These are phyloP conservation scores for Pinus taeda DNA, from an alignment of 75 land plant genomes.

Conservation along the genomic window DNA sequence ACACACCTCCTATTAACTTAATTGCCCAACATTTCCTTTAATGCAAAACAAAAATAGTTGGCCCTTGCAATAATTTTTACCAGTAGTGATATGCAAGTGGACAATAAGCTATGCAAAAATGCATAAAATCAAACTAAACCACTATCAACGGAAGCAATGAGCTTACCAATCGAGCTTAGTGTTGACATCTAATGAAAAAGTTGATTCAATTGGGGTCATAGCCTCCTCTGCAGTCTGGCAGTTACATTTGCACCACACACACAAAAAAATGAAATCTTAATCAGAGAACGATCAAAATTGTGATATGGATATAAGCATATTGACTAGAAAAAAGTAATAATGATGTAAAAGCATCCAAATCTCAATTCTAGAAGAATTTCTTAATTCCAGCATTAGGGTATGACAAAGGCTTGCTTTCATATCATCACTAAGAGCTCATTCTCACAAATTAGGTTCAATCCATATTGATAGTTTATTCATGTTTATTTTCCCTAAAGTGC, in stretches of 20 bases:
- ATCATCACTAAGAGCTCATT: not conserved
- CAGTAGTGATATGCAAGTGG: not conserved
- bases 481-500: not conserved
- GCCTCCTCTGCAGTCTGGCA: constrained; percentile 91
- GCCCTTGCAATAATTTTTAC: not conserved
- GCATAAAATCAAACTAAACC: not conserved
- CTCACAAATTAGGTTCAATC: not conserved
- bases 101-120: not conserved
- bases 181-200: constrained; percentile 93
- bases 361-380: not conserved
- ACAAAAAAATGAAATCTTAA: constrained; percentile 3
- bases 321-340: not conserved
- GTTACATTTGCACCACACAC: not conserved
- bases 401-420: not conserved
- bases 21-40: not conserved
- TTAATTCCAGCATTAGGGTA: not conserved
- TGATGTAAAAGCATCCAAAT: not conserved
- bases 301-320: not conserved
- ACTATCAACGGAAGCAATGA: constrained; percentile 1
- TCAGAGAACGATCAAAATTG: not conserved
- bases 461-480: not conserved
- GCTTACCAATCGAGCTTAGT: constrained; percentile 89
- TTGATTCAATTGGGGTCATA: constrained; percentile 99
- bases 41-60: not conserved
- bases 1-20: not conserved